Percentiles rank a stretch among this genome's conserved stretches.
Evolutionary conservation across 768 basidiomycete genomes (phyloP).

Genomic region (Suillus paluster): DNA sequence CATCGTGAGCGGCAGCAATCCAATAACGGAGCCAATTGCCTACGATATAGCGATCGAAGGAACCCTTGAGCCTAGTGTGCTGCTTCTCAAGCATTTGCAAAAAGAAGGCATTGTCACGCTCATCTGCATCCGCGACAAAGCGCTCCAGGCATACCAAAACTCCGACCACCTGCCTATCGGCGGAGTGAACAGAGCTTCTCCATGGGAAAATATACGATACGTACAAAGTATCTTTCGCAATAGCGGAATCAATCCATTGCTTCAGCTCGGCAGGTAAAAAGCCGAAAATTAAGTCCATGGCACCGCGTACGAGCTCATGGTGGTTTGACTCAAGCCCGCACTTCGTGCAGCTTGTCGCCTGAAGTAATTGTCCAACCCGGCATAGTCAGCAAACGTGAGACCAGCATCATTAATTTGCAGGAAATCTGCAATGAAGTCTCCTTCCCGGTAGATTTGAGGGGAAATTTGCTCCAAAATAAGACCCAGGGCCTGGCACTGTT

Average conservation of each 20-base stretch:
- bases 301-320: constrained; percentile 79
- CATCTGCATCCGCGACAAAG: constrained; percentile 76
- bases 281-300: constrained; percentile 95
- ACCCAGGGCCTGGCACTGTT: constrained; percentile 65
- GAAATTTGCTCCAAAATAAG: constrained; percentile 77
- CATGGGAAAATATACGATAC: constrained; percentile 24
- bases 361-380: constrained; percentile 93
- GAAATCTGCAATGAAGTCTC: constrained; percentile 89
- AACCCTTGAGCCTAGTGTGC: constrained; percentile 72
- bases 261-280: constrained; percentile 86
- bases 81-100: constrained; percentile 82
- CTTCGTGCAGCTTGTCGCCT: constrained; percentile 85
- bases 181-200: constrained; percentile 11
- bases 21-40: constrained; percentile 23
- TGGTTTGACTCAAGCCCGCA: constrained; percentile 66
- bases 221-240: constrained; percentile 79
- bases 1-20: constrained; percentile 6
- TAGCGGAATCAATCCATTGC: constrained; percentile 79
- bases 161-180: constrained; percentile 79
- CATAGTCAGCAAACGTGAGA: constrained; percentile 94
- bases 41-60: constrained; percentile 79
- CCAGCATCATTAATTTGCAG: constrained; percentile 88
- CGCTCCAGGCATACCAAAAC: constrained; percentile 80
- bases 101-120: constrained; percentile 76
- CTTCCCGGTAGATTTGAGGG: constrained; percentile 78